Conservation (phyloP, 2,329 filamentous ascomycete genomes). For the Trichoderma sp. region DNA sequence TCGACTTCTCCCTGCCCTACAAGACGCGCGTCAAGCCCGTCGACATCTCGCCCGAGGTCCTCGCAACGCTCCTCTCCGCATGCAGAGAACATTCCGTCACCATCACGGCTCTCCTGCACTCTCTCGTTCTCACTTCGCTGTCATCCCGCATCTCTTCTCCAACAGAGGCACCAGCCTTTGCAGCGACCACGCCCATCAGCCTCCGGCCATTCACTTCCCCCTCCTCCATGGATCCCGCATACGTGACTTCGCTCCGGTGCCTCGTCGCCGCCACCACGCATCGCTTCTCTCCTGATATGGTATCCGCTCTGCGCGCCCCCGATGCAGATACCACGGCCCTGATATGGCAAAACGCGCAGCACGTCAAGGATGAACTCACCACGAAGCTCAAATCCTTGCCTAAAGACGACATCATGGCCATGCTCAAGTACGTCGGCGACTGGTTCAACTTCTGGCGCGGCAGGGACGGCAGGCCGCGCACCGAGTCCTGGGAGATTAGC, state of each 20-base stretch:
- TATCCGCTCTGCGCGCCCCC: conserved; percentile 28
- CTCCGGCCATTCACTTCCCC: conserved; percentile 39
- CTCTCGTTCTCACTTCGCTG: conserved; percentile 42
- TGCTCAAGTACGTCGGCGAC: conserved; percentile 44
- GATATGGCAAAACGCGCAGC: conserved; percentile 44
- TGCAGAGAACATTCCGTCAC: conserved; percentile 43
- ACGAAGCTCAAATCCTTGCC: conserved; percentile 36
- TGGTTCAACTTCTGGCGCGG: conserved; percentile 40
- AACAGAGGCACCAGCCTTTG: conserved; percentile 34
- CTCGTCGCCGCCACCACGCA: conserved; percentile 39
- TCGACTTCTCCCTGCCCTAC: conserved; percentile 37
- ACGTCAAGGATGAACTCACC: conserved; percentile 36
- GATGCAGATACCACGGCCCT: conserved; percentile 25
- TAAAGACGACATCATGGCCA: conserved; percentile 41
- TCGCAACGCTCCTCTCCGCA: conserved; percentile 35
- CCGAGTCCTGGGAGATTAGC: conserved; percentile 49
- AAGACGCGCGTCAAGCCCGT: conserved; percentile 38
- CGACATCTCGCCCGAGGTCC: conserved; percentile 30
- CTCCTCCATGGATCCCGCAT: conserved; percentile 28
- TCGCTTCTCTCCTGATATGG: conserved; percentile 26
- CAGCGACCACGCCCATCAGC: conserved; percentile 42
- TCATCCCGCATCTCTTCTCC: conserved; percentile 35
- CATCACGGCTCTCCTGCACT: conserved; percentile 49
- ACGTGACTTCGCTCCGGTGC: conserved; percentile 36
- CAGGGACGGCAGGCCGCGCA: conserved; percentile 43